Base-by-base conservation (phyloP, 805 yeast species). In the Teunomyces funiuensis region DNA sequence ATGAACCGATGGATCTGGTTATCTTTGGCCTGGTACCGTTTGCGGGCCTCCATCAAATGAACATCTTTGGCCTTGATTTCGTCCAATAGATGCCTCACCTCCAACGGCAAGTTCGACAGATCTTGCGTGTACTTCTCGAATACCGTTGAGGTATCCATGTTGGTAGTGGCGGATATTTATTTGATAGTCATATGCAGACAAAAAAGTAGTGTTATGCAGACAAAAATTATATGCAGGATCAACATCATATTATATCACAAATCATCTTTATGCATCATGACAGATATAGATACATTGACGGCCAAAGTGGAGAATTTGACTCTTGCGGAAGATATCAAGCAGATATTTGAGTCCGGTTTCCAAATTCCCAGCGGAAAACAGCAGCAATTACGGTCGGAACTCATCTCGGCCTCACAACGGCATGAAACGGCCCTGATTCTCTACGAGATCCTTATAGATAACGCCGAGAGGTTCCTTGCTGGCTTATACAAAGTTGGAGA, bases 131-230 rank as follows among this genome's bases (percentile, higher is more conserved):
- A 69, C 47, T 69, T 69, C 45, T 69, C 75, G 17, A 70, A 57
- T 10, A 71, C 73, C 1, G 93, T 78, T n/a, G 96, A 89, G 3
- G 97, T 90, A 65, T 90, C 98, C 96, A 88, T 9, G 13, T n/a
- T 14, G 18, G 11, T 36, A 8, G 14, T 13, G 20, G 25, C 14
- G 15, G 26, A 10, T 18, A 26, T 16, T 11, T 25, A 14, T 26
- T 26, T 8, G 18, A 10, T 9, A 4, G 33, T 19, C 18, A 41
- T 22, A 14, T 30, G 17, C 30, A 18, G 33, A 22, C 25, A 22
- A 3, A 8, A 8, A 3, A 8, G 5, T 3, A 22, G 3, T 22
- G 7, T 3, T 22, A 22, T 22, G 25, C 25, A 22, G 25, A 22
- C 25, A 22, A 3, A 8, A 8, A 8, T 8, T 10, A 18, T n/a